Evolutionary conservation across 1,284 basidiomycete genomes (phyloP).

Genomic region (Trametes hirsuta): DNA sequence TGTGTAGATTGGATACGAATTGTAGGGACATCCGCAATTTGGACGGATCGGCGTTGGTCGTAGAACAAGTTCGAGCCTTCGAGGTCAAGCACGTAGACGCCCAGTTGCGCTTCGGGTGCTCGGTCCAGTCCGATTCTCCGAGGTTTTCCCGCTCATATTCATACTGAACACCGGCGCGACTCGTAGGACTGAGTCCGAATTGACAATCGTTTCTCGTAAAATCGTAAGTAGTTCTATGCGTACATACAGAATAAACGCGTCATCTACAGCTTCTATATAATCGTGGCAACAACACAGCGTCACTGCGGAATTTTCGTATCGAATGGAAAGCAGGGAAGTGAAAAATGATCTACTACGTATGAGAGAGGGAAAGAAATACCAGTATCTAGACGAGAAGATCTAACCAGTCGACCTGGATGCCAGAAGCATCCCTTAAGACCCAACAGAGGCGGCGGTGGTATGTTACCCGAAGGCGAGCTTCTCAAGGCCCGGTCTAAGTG

Average conservation of each 20-base stretch:
- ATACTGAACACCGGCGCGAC: too few species aligned
- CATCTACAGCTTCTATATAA: not conserved
- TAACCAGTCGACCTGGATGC: not conserved
- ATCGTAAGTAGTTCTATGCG: not conserved
- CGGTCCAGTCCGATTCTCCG: too few species aligned
- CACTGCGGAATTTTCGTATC: not conserved
- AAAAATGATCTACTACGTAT: not conserved
- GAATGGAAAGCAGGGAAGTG: not conserved
- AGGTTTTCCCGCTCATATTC: too few species aligned
- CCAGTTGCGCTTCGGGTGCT: too few species aligned
- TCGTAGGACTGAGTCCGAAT: too few species aligned
- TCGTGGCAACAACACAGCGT: not conserved
- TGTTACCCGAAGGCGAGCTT: not conserved
- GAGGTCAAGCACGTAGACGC: too few species aligned
- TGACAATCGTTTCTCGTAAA: too few species aligned
- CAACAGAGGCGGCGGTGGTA: not conserved
- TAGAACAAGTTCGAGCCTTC: too few species aligned
- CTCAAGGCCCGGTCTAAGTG: not conserved
- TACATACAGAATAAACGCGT: not conserved
- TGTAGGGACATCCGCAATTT: too few species aligned
- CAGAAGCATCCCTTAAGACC: constrained; percentile 4
- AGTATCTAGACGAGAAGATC: not conserved
- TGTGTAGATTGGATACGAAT: too few species aligned
- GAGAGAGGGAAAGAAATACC: not conserved
- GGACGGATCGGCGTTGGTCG: too few species aligned